Percentiles rank a stretch among this genome's conserved stretches.
phyloP scores from a whole-genome alignment of 192 early-diverging fungal genomes.

The Coemansia sp. region DNA sequence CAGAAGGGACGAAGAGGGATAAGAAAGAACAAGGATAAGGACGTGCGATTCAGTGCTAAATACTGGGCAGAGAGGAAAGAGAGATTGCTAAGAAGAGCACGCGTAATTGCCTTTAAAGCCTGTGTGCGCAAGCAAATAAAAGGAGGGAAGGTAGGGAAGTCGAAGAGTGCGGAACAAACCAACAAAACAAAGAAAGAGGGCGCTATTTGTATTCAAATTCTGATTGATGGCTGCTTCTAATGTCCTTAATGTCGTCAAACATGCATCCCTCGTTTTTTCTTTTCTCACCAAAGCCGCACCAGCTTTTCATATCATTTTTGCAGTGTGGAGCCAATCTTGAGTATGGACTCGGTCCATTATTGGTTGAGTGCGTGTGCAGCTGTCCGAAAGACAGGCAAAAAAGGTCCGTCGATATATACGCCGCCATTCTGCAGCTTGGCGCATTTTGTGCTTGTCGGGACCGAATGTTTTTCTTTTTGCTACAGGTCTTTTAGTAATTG shows the following conservation, averaged over 20 bases:
- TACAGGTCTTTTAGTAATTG: neutral
- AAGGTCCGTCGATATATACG: neutral
- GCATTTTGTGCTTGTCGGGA: neutral
- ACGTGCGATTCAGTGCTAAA: neutral
- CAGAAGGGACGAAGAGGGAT: neutral
- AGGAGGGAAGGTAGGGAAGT: constrained; percentile 1
- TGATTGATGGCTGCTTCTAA: neutral
- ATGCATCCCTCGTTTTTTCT: neutral
- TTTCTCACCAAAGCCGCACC: constrained; percentile 6
- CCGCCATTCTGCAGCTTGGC: neutral
- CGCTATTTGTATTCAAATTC: constrained; percentile 5
- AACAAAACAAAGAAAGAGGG: neutral
- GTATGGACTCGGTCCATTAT: neutral
- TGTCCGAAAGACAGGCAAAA: neutral
- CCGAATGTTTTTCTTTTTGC: neutral
- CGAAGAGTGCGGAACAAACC: constrained; percentile 9
- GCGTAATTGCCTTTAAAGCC: constrained; percentile 2
- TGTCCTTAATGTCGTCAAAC: neutral
- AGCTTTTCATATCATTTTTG: neutral
- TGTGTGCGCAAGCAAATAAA: neutral
- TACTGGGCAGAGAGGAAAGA: neutral
- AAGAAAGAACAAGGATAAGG: neutral
- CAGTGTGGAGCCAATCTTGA: neutral
- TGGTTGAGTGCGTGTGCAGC: neutral
- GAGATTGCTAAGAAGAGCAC: neutral